Base-by-base conservation (phyloP, 2,329 filamentous ascomycete species). In the Arachnopeziza araneosa region DNA sequence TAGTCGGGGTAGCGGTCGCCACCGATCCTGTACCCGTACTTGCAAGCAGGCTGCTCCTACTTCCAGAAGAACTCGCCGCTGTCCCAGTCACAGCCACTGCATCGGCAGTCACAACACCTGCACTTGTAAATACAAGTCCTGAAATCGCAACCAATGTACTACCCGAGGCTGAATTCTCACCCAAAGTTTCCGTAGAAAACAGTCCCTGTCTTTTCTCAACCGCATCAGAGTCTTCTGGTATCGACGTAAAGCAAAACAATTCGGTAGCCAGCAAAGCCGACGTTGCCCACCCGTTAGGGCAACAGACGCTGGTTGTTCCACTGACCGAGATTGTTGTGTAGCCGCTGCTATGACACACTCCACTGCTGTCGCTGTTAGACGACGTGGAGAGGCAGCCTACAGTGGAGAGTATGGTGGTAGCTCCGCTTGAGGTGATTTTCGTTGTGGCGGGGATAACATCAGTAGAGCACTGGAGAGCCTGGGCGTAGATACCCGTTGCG, bases 301-400 rank as follows among this genome's bases (percentile, higher is more conserved):
- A 63, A 36, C 61, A 63, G 17, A 60, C 58, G 51, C 61, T 63
- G 24, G 36, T 60, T 22, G 61, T 56, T 48, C 58, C 58, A n/a
- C 53, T 60, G n/a, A 63, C 49, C 6, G 61, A 59, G 56, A 60
- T 60, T 19, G 61, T 63, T 22, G 55, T 51, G 24, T 60, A 58
- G 50, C 56, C 58, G 24, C 56, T 60, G 12, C 24, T 36, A 22
- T 63, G 61, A n/a, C 61, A 63, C 54, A 55, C 50, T 10, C 61
- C 61, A 4, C n/a, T 56, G 12, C 17, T 44, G 5, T 14, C 36
- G 12, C 36, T 44, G 36, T 44, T 44, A 3, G 17, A 17, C 4
- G 36, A 44, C 17, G 36, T 4, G 17, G 36, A 19, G 12, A 3
- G 6, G 36, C 36, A 44, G 12, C 6, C 36, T 17, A 59, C 56